Conservation (phyloP, 1,284 basidiomycete species). For the Gymnopus androsaceus region DNA sequence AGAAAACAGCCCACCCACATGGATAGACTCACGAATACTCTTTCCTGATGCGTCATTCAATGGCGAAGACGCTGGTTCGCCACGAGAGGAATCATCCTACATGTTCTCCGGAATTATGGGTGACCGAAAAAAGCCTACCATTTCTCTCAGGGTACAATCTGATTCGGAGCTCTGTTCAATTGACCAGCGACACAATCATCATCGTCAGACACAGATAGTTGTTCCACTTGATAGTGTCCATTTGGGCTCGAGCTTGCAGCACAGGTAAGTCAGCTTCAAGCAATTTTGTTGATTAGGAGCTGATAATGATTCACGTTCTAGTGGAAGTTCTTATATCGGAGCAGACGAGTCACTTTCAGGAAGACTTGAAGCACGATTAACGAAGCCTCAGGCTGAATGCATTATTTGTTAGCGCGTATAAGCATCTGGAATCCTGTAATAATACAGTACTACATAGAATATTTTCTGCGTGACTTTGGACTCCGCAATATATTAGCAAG, state of each 20-base stretch:
- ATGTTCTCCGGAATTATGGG: slow-evolving; percentile 9
- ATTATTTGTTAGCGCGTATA: slow-evolving; percentile 66
- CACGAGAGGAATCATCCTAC: slow-evolving; percentile 5
- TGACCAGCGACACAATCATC: slow-evolving; percentile 18
- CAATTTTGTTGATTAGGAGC: neutral
- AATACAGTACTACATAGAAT: too few species aligned
- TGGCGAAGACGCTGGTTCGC: slow-evolving; percentile 17
- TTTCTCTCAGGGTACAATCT: slow-evolving; percentile 46
- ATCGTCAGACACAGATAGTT: slow-evolving; percentile 32
- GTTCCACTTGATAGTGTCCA: slow-evolving; percentile 47
- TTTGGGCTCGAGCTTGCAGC: slow-evolving; percentile 52
- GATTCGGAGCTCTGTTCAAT: slow-evolving; percentile 28
- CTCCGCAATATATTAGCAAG: too few species aligned
- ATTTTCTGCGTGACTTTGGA: too few species aligned
- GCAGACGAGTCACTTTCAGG: slow-evolving; percentile 53
- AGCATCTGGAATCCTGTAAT: too few species aligned
- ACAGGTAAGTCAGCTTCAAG: slow-evolving; percentile 46
- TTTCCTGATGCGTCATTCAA: slow-evolving; percentile 40
- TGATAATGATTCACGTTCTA: slow-evolving; percentile 24
- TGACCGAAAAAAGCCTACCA: slow-evolving; percentile 34
- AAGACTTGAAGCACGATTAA: slow-evolving; percentile 56
- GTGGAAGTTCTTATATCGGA: slow-evolving; percentile 58
- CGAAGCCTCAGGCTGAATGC: slow-evolving; percentile 52
- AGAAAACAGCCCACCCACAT: slow-evolving; percentile 62
- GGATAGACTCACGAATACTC: slow-evolving; percentile 57